Base-by-base conservation (phyloP, 129 eudicot species). In the Lonicera japonica region DNA sequence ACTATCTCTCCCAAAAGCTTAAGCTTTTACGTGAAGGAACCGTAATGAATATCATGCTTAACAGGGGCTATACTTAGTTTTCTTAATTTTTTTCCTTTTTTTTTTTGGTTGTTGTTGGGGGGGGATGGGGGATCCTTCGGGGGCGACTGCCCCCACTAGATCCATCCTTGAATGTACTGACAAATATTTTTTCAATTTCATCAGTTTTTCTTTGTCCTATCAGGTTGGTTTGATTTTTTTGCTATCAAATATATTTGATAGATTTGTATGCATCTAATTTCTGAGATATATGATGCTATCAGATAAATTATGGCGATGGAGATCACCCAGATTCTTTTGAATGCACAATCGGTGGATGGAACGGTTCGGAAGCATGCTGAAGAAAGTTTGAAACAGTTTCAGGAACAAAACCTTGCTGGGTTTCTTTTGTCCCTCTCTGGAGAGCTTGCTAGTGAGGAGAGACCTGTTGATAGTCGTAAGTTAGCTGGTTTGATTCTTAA, bases 351-450 rank as follows among this genome's bases (percentile, higher is more conserved):
- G 17, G 88, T 80, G 45, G 97, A 91, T 73, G 87, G 86, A 58
- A 65, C 94, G 19, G 84, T 84, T 57, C 81, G 97, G 58, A 81
- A 84, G 65, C 94, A 91, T 62, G 95, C 97, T 8, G 95, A 91
- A 78, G 95, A 91, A 51, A 79, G 80, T 24, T 61, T 91, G 65
- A 87, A 82, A 65, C 90, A 84, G 73, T 91, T 91, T 64, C 95
- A 87, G 79, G 97, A 91, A 58, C 95, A 87, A 73, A 91, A 91
- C 58, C 86, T 81, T 19, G 67, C 97, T 38, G 80, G 85, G 18
- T 91, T 86, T 66, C 63, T 91, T 69, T 36, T 91, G 14, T 91
- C 97, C 15, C 78, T 91, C 0, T 81, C 95, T 65, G 90, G 80
- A 38, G 97, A 91, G 79, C 97, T 91, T 59, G 86, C 88, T 52